Base-by-base conservation (phyloP, 768 basidiomycete genomes). In the Suillus bovinus region DNA sequence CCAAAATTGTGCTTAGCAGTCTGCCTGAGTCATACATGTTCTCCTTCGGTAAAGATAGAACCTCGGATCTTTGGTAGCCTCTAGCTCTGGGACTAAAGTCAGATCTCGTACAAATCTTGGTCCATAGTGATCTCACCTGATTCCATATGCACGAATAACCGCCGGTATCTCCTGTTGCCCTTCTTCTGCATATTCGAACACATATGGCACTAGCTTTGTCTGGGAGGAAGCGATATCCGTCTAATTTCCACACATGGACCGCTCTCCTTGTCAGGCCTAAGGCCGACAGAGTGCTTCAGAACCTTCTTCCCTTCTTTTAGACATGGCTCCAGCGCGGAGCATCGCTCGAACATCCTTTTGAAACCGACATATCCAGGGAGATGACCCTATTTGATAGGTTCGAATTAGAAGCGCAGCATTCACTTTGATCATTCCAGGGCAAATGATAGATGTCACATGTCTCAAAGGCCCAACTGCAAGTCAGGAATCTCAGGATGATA, bases 111-210 rank as follows among this genome's bases (percentile, higher is more conserved):
- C 9, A 3, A 34, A 29, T 17, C n/a, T 10, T 3, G 42, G 27
- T n/a, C n/a, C n/a, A 29, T 8, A 53, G 9, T 7, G 49, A 29
- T 64, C 79, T 58, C 39, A 82, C 82, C 85, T 85, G 31, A 86
- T 82, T 10, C 86, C 86, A 69, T 87, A 86, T 33, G 83, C 83
- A 72, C 86, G 86, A n/a, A n/a, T n/a, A n/a, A 85, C 76, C 2
- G 85, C 80, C n/a, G 66, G 60, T 67, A 76, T 56, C 7, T 69
- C 33, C 67, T 62, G 52, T 65, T 66, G 36, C 7, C 59, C 42
- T 41, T 64, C 72, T 74, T 47, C 75, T 63, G 57, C 66, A 44
- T 59, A 64, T 58, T 53, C 41, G 47, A 42, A 31, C 63, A 11
- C 7, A 24, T 29, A 34, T 61, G 27, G 57, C 59, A n/a, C 61